Percentiles rank a stretch among this genome's conserved stretches.
Evolutionary conservation across 768 basidiomycete genomes (phyloP).

Genomic region (Suillus luteus): DNA sequence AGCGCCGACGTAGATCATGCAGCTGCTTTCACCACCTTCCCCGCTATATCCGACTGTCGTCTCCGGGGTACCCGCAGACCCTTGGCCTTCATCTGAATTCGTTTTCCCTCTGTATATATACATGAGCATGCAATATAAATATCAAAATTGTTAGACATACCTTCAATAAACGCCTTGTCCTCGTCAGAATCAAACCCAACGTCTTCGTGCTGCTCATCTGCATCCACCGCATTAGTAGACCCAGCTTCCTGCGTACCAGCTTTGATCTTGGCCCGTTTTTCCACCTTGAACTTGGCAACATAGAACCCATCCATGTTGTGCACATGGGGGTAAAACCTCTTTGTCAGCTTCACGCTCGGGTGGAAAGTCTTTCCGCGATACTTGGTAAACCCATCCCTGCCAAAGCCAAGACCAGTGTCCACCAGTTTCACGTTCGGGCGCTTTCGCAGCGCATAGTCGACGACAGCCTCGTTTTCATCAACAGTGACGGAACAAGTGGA

Average conservation of each 20-base stretch:
- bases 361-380: slow-evolving; percentile 92
- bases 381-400: slow-evolving; percentile 85
- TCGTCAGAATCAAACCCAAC: slow-evolving; percentile 72
- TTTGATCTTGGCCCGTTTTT: slow-evolving; percentile 61
- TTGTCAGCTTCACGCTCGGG: slow-evolving; percentile 74
- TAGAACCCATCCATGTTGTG: slow-evolving; percentile 99
- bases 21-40: slow-evolving; percentile 23
- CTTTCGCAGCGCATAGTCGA: slow-evolving; percentile 95
- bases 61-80: slow-evolving; percentile 68
- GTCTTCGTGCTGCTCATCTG: slow-evolving; percentile 24
- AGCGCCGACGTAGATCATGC: background rate
- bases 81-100: slow-evolving; percentile 74
- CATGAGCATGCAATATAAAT: slow-evolving; percentile 8
- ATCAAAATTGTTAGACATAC: slow-evolving; percentile 44
- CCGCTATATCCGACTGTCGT: slow-evolving; percentile 32
- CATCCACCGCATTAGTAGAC: slow-evolving; percentile 30
- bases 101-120: slow-evolving; percentile 59
- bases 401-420: slow-evolving; percentile 91
- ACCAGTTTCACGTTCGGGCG: slow-evolving; percentile 91
- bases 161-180: slow-evolving; percentile 76
- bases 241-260: slow-evolving; percentile 28
- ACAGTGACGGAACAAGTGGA: slow-evolving; percentile 98
- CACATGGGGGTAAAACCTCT: slow-evolving; percentile 94
- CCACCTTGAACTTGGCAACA: slow-evolving; percentile 98
- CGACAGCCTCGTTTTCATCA: slow-evolving; percentile 97